A percentile compares a stretch with the other conserved stretches of the same genome.
phyloP scores from a whole-genome alignment of 192 early-diverging fungal species.

The Umbelopsis isabellina region DNA sequence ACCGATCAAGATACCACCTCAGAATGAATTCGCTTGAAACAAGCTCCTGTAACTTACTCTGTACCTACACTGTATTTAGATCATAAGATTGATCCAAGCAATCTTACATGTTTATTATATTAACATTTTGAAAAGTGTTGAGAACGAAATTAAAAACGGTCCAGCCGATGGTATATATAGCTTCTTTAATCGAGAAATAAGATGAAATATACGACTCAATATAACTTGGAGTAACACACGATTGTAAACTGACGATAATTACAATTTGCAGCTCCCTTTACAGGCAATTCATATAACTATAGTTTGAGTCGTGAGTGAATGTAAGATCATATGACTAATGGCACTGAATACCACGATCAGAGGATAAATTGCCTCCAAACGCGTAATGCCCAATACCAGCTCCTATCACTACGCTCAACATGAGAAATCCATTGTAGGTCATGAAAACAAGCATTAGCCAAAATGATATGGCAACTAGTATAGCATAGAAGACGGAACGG shows the following conservation, averaged over 20 bases:
- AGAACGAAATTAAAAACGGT: no score
- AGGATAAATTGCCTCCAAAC: slow-evolving; percentile 39
- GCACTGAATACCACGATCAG: slow-evolving; percentile 34
- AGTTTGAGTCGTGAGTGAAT: background rate
- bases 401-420: slow-evolving; percentile 67
- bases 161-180: no score
- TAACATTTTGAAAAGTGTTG: no score
- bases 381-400: slow-evolving; percentile 67
- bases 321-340: slow-evolving; percentile 13
- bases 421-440: slow-evolving; percentile 83
- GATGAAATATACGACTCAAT: no score
- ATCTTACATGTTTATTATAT: no score
- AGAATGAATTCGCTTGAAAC: background rate
- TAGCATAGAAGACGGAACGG: slow-evolving; percentile 67
- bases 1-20: no score
- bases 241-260: no score
- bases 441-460: slow-evolving; percentile 83
- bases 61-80: background rate
- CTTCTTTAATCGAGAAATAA: no score
- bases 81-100: no score
- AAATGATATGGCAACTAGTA: slow-evolving; percentile 70
- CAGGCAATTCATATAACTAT: background rate
- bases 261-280: no score
- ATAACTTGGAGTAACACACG: no score
- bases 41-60: no score